Conservation (phyloP, 2,329 filamentous ascomycete genomes). For the Orbilia oligospora region DNA sequence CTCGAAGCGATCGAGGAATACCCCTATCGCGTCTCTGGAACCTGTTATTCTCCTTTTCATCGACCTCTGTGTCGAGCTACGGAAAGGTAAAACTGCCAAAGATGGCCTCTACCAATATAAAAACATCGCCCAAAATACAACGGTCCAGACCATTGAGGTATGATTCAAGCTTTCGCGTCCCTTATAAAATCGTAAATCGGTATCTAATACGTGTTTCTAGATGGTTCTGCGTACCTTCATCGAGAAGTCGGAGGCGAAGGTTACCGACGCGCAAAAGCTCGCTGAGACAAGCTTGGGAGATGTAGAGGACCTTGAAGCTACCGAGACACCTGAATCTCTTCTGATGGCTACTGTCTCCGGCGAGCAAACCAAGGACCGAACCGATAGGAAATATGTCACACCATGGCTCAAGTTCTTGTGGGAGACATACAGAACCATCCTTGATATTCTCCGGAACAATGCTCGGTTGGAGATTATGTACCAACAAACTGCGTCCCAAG, state of each 20-base stretch:
- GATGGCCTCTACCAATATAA: conserved; percentile 99
- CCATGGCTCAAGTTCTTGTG: conserved; percentile 99
- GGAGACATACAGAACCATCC: conserved; percentile 98
- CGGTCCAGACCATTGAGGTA: conserved; percentile 97
- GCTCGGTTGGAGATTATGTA: conserved; percentile 97
- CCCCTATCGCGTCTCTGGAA: conserved; percentile 94
- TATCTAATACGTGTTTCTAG: conserved; percentile 67
- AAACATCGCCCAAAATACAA: conserved; percentile 99
- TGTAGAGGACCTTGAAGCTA: conserved; percentile 95
- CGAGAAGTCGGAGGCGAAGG: conserved; percentile 94
- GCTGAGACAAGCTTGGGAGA: conserved; percentile 90
- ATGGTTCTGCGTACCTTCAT: conserved; percentile 98
- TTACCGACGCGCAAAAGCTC: conserved; percentile 94
- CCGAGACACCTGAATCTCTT: conserved; percentile 97
- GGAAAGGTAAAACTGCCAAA: conserved; percentile 98
- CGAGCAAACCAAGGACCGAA: conserved; percentile 96
- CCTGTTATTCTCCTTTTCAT: conserved; percentile 98
- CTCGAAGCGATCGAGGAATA: conserved; percentile 95
- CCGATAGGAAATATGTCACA: conserved; percentile 96
- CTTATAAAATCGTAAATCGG: neutral
- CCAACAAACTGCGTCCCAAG: conserved; percentile 96
- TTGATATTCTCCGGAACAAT: conserved; percentile 99
- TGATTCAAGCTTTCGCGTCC: neutral
- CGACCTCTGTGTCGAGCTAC: conserved; percentile 94
- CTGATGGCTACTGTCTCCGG: conserved; percentile 97